A percentile compares a stretch with the other conserved stretches of the same genome.
Conservation (phyloP, 1,284 basidiomycete species). For the Trametes pubescens region DNA sequence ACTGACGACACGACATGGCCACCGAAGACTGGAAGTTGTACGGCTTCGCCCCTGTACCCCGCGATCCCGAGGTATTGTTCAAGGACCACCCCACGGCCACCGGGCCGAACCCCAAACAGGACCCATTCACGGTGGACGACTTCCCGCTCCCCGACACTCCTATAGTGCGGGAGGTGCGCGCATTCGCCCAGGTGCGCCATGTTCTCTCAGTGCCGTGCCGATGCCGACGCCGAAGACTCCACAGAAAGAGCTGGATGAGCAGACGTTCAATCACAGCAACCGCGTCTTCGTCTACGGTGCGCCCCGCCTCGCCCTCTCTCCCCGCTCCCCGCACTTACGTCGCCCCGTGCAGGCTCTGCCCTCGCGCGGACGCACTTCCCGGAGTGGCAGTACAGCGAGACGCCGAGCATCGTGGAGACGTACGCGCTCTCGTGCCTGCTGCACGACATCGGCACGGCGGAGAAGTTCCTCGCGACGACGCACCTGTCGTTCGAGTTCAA, state of each 20-base stretch:
- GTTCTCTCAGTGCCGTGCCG: no score
- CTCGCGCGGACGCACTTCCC: conserved; percentile 59
- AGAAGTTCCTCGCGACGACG: conserved; percentile 57
- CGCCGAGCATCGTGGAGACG: conserved; percentile 46
- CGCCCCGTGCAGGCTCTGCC: conserved; percentile 48
- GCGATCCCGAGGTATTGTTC: conserved; percentile 59
- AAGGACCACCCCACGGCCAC: conserved; percentile 56
- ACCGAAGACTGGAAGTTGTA: conserved; percentile 43
- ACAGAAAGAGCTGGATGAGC: conserved; percentile 56
- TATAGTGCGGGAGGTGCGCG: conserved; percentile 50
- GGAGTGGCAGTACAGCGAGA: conserved; percentile 51
- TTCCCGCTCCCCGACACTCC: conserved; percentile 55
- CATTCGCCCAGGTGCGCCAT: conserved; percentile 50
- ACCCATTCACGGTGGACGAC: conserved; percentile 49
- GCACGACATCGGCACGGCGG: conserved; percentile 65
- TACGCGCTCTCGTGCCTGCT: conserved; percentile 61
- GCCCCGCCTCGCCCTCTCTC: background rate
- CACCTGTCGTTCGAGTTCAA: conserved; percentile 70
- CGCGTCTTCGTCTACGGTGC: conserved; percentile 60
- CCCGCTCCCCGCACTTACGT: background rate
- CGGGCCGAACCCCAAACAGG: conserved; percentile 55
- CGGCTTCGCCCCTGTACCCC: conserved; percentile 57
- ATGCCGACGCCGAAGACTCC: background rate
- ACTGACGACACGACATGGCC: conserved; percentile 4
- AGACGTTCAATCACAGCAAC: conserved; percentile 60